Evolutionary conservation across 202 grass and related monocot genomes (phyloP).

Genomic region (Miscanthus sacchariflorus): DNA sequence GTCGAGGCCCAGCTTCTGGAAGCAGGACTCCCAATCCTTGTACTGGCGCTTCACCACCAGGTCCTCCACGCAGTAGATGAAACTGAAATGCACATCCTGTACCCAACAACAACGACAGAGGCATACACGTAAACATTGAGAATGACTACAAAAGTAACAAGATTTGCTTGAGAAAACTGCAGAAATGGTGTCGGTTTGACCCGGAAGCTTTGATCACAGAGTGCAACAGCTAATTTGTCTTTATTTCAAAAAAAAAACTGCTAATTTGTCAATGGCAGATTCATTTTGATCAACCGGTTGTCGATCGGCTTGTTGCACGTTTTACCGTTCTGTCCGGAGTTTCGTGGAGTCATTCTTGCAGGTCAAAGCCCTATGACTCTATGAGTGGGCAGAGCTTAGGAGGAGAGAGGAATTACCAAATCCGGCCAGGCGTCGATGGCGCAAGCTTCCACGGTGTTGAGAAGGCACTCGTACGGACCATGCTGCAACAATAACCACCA

Average conservation of each 20-base stretch:
- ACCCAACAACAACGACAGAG: neutral
- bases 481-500: conserved; percentile 60
- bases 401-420: conserved; percentile 61
- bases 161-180: neutral
- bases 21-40: conserved; percentile 76
- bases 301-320: neutral
- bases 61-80: conserved; percentile 91
- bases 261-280: neutral
- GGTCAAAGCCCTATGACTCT: neutral
- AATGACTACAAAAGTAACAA: neutral
- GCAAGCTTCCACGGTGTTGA: conserved; percentile 91
- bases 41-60: conserved; percentile 62
- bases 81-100: conserved; percentile 83
- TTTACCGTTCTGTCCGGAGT: neutral
- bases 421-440: conserved; percentile 87
- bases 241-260: too few species aligned
- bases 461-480: conserved; percentile 83
- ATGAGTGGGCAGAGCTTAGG: neutral
- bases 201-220: neutral
- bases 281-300: neutral
- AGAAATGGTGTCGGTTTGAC: neutral
- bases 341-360: neutral
- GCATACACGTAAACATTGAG: neutral
- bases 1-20: conserved; percentile 65
- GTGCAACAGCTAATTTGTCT: too few species aligned